phyloP scores from a whole-genome alignment of 1,284 basidiomycete genomes.

The Volvariella surrecta region DNA sequence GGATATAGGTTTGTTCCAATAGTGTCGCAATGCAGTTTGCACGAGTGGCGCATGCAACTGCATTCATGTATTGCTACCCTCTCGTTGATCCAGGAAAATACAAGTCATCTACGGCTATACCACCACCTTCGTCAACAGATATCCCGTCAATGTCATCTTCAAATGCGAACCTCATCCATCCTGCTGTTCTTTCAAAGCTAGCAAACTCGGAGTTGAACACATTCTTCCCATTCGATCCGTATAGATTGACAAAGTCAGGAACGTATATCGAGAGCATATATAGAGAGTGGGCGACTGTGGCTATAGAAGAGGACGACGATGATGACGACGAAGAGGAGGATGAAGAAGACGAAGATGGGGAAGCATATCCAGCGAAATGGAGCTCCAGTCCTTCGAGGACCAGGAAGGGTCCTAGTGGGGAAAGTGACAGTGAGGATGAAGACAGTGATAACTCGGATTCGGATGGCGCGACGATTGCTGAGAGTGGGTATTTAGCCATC shows the following conservation, averaged over 20 bases:
- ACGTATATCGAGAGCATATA: constrained; percentile 67
- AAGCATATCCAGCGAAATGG: constrained; percentile 8
- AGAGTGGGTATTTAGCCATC: constrained; percentile 2
- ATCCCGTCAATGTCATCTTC: not conserved
- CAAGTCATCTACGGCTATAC: constrained; percentile 22
- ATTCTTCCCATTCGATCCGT: constrained; percentile 99
- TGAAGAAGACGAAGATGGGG: constrained; percentile 12
- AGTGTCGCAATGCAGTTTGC: constrained; percentile 94
- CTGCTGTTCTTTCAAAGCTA: constrained; percentile 26
- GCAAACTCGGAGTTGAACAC: constrained; percentile 76
- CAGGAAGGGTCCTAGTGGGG: constrained; percentile 1
- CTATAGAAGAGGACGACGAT: constrained; percentile 50
- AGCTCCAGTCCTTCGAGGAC: constrained; percentile 14
- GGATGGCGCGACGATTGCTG: constrained; percentile 31
- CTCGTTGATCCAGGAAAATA: constrained; percentile 76
- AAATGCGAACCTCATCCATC: constrained; percentile 14
- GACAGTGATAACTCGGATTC: constrained; percentile 23
- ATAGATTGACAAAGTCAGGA: constrained; percentile 73
- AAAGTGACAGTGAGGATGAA: constrained; percentile 10
- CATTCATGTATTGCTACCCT: constrained; percentile 93
- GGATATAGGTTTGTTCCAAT: constrained; percentile 69
- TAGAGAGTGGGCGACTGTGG: constrained; percentile 69
- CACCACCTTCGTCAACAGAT: not conserved
- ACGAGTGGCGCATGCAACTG: constrained; percentile 84
- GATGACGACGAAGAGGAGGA: constrained; percentile 11